phyloP scores from a whole-genome alignment of 345 rosid genomes.

The Eucalyptus curtisii region DNA sequence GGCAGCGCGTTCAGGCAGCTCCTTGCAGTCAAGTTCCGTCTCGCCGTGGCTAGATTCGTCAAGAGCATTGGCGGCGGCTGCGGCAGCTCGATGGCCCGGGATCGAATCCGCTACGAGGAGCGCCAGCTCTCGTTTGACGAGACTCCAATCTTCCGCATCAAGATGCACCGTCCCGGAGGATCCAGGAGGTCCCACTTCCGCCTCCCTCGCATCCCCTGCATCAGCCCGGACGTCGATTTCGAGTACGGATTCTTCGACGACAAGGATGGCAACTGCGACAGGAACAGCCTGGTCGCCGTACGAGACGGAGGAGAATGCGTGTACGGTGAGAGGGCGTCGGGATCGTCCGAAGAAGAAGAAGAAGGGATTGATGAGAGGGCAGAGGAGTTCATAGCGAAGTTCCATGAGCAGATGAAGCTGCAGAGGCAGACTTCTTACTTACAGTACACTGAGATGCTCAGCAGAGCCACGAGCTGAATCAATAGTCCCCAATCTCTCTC shows the following conservation, averaged over 20 bases:
- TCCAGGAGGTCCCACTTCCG: constrained; percentile 49
- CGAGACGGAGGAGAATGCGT: neutral
- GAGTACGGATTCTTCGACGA: constrained; percentile 31
- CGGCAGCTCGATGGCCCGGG: neutral
- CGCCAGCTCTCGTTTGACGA: constrained; percentile 77
- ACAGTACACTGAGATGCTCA: constrained; percentile 22
- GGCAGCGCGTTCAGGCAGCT: constrained; percentile 53
- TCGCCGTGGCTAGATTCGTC: constrained; percentile 32
- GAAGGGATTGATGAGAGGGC: constrained; percentile 74
- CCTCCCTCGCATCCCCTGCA: constrained; percentile 46
- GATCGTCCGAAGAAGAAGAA: neutral
- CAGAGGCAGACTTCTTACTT: constrained; percentile 68
- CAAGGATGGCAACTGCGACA: constrained; percentile 4
- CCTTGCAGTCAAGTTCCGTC: constrained; percentile 32
- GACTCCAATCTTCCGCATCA: constrained; percentile 62
- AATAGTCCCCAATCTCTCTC: neutral
- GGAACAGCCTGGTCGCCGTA: constrained; percentile 1
- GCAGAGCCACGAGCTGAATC: neutral
- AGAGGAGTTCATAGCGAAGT: constrained; percentile 74
- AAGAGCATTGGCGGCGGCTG: constrained; percentile 13
- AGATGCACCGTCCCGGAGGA: constrained; percentile 41
- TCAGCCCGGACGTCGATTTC: constrained; percentile 38
- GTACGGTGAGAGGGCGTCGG: constrained; percentile 1
- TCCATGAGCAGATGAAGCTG: constrained; percentile 65
- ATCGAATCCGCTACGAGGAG: constrained; percentile 28